Evolutionary conservation across 805 yeast species (phyloP).

Genomic region (Komagataella ulmi): DNA sequence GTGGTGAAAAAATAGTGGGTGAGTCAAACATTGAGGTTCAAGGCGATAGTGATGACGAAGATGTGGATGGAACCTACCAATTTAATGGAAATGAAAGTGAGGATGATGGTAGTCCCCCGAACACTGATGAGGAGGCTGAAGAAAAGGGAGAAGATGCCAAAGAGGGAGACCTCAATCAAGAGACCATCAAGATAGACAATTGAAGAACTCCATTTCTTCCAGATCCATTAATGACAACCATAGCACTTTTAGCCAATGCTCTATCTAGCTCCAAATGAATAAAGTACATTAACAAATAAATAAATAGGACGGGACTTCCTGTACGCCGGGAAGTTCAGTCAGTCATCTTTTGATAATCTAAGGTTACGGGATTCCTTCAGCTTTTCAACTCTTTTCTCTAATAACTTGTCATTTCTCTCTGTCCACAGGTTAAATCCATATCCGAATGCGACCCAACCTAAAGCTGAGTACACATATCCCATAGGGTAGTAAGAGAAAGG

Average conservation of each 20-base stretch:
- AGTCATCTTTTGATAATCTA: conserved; percentile 6
- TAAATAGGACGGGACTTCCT: conserved; percentile 3
- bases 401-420: conserved; percentile 22
- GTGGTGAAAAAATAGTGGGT: conserved; percentile 20
- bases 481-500: conserved; percentile 22
- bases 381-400: conserved; percentile 22
- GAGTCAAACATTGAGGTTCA: conserved; percentile 8
- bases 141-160: conserved; percentile 6
- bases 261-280: background rate
- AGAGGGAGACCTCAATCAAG: background rate
- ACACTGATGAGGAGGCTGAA: conserved; percentile 6
- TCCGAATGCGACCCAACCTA: conserved; percentile 28
- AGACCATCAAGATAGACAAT: background rate
- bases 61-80: conserved; percentile 21
- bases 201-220: background rate
- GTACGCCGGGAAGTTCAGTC: conserved; percentile 1
- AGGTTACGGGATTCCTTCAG: conserved; percentile 22
- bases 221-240: background rate
- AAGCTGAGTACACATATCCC: conserved; percentile 30
- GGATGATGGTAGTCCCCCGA: conserved; percentile 9
- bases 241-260: background rate
- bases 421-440: conserved; percentile 23
- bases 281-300: background rate
- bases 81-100: conserved; percentile 16
- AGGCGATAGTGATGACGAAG: conserved; percentile 19